Evolutionary conservation across 2,329 filamentous ascomycete species (phyloP), one percentile per base, ranked within the genome.

Genomic region (Xylaria hypoxylon): DNA sequence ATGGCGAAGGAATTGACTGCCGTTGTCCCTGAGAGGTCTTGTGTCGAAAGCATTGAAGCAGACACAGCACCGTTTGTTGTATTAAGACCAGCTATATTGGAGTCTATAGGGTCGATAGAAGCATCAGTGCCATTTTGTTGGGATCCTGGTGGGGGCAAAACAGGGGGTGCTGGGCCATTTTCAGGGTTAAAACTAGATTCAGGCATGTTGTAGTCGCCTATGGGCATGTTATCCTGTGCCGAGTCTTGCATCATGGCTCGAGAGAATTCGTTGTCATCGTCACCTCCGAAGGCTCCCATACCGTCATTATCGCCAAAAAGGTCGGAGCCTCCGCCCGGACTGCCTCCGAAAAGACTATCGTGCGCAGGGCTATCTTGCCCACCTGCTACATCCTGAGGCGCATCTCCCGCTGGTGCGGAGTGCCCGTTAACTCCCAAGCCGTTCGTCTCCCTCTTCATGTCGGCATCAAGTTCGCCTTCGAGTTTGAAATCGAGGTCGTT

Each of bases 261-360:
- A 2, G 90, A 90, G 72, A 96, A 94, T 70, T 94, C 92, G 72
- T 94, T 90, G 65, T 96, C 93, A 45, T 97, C 93, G 48, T 97
- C 93, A 13, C 91, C 90, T 0, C 87, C 92, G 76, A 93, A 96
- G 4, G 87, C 89, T 26, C 86, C 76, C 79, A 85, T 69, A 79
- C 84, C 70, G 78, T 91, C 89, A 60, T 87, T 90, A 71, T 96
- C 94, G 2, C 95, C 96, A 77, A 98, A 99, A 1, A 99, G 83
- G 62, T 78, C 76, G 2, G 94, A 97, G 52, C 94, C 93, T 0
- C 87, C 89, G 22, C 81, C 81, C 22, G 89, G 88, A 71, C 93
- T 93, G 0, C 92, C 91, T 11, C 89, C 92, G 75, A 97, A 97
- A 0, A 97, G 83, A 53, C 93, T 97, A 71, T 89, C 86, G 68